Evolutionary conservation across 352 stramenopile genomes (phyloP).

Genomic region (Pilasporangium apinafurcum): DNA sequence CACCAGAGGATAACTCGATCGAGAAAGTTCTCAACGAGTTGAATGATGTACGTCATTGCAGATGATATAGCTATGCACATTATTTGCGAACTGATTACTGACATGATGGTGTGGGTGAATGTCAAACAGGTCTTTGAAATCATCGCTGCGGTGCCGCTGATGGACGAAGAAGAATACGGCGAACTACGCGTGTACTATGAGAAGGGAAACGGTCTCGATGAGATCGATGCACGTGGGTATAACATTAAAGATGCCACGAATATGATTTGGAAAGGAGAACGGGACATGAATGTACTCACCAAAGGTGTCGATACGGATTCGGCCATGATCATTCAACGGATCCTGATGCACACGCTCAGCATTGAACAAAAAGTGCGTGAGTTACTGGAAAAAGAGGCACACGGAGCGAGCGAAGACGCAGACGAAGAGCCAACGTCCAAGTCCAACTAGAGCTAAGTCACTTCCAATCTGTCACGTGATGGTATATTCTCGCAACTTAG

Average conservation of each 20-base stretch:
- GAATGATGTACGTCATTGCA: constrained; percentile 50
- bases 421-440: no score
- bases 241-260: constrained; percentile 44
- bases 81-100: no score
- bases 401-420: no score
- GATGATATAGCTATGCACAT: no score
- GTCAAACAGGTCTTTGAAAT: constrained; percentile 55
- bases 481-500: no score
- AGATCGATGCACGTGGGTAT: constrained; percentile 51
- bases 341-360: constrained; percentile 59
- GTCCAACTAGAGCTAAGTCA: no score
- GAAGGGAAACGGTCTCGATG: constrained; percentile 48
- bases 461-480: no score
- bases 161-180: constrained; percentile 63
- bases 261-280: constrained; percentile 63
- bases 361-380: constrained; percentile 61
- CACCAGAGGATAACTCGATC: constrained; percentile 45
- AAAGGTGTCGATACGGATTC: constrained; percentile 49
- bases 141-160: constrained; percentile 58
- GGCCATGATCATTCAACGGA: constrained; percentile 63
- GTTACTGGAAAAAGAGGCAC: constrained; percentile 24
- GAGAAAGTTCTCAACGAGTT: constrained; percentile 47
- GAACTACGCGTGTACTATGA: constrained; percentile 55
- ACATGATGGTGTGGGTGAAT: no score
- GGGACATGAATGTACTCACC: constrained; percentile 40